Conservation (phyloP, 768 basidiomycete genomes). For the Clavaria fumosa region DNA sequence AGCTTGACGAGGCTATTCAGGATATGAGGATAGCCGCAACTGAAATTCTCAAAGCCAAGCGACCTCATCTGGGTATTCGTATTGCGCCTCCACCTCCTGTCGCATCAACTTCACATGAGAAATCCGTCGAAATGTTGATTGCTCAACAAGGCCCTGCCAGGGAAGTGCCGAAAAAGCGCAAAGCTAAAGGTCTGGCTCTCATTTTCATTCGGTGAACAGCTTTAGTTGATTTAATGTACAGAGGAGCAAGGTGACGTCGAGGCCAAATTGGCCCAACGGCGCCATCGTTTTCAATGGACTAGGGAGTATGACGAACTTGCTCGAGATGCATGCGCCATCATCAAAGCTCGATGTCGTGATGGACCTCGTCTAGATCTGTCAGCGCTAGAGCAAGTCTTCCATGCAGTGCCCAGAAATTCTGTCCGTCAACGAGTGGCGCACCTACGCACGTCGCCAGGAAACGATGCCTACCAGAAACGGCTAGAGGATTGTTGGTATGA, state of each 20-base stretch:
- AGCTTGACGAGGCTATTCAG: conserved; percentile 38
- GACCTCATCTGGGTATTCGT: no score
- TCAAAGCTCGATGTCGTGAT: conserved; percentile 60
- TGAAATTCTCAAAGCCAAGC: conserved; percentile 24
- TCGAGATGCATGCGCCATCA: conserved; percentile 69
- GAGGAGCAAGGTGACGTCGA: conserved; percentile 3
- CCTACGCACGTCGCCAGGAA: conserved; percentile 45
- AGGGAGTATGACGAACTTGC: conserved; percentile 79
- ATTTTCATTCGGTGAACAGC: not conserved
- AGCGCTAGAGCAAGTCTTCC: conserved; percentile 68
- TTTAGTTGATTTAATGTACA: no score
- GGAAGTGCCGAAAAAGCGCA: conserved; percentile 17
- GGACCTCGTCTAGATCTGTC: conserved; percentile 49
- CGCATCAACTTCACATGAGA: conserved; percentile 31
- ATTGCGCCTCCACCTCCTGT: conserved; percentile 20
- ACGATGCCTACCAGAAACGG: conserved; percentile 60
- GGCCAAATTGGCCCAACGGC: conserved; percentile 21
- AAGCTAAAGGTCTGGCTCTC: conserved; percentile 14
- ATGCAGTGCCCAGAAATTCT: conserved; percentile 54
- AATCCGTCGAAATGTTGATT: conserved; percentile 35
- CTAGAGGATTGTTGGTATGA: conserved; percentile 73
- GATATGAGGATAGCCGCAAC: conserved; percentile 37
- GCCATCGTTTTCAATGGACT: conserved; percentile 72
- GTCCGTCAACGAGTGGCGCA: conserved; percentile 54
- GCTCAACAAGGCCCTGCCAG: conserved; percentile 31